A percentile compares a stretch with the other conserved stretches of the same genome.
These are phyloP conservation scores for Hura crepitans DNA, from an alignment of 441 rosid genomes.

Conservation along the genomic window DNA sequence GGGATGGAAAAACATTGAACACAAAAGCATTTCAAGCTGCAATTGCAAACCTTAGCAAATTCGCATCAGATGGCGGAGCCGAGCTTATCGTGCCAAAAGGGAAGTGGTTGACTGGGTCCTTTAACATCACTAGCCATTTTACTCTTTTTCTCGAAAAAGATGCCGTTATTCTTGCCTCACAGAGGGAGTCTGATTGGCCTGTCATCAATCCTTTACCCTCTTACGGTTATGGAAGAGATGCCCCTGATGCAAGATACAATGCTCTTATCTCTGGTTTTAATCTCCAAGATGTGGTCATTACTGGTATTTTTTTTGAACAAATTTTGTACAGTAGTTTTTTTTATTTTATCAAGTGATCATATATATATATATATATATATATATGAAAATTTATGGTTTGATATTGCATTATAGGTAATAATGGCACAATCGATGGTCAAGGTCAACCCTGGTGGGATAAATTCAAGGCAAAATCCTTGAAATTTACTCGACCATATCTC, in stretches of 20 bases:
- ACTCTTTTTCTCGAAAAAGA: slow-evolving; percentile 59
- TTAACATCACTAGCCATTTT: slow-evolving; percentile 26
- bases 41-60: slow-evolving; percentile 34
- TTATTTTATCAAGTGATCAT: no score
- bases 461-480: slow-evolving; percentile 36
- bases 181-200: slow-evolving; percentile 63
- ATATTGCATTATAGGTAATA: background rate
- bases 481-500: slow-evolving; percentile 55
- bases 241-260: slow-evolving; percentile 40
- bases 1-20: slow-evolving; percentile 66
- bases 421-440: slow-evolving; percentile 55
- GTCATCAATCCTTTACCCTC: slow-evolving; percentile 48
- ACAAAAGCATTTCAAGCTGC: slow-evolving; percentile 49
- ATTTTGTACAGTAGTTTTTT: no score
- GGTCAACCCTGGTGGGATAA: slow-evolving; percentile 62
- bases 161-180: slow-evolving; percentile 58
- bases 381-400: no score
- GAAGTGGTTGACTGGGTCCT: slow-evolving; percentile 74
- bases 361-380: no score
- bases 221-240: slow-evolving; percentile 60
- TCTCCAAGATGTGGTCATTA: slow-evolving; percentile 57
- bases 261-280: slow-evolving; percentile 62
- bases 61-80: slow-evolving; percentile 53
- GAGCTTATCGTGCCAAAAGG: slow-evolving; percentile 64
- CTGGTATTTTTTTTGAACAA: no score